Evolutionary conservation across 768 basidiomycete species (phyloP), one percentile per base, ranked within the genome.

Genomic region (Phaeolepiota aurea): DNA sequence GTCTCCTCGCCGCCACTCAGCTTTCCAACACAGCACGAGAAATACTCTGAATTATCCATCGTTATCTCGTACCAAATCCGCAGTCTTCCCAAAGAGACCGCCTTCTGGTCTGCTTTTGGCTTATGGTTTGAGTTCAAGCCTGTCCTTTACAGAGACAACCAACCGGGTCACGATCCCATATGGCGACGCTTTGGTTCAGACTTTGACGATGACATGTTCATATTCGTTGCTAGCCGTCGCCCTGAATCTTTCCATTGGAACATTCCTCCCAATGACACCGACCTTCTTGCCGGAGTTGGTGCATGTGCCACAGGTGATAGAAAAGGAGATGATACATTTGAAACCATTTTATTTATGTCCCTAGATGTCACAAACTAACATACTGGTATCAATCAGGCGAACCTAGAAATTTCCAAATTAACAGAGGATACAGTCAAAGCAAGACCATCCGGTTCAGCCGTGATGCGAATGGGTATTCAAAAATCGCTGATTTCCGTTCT

Each of bases 21-120:
- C 32, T 42, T 46, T 22, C 42, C 50, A n/a, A 20, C 39, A 7
- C 18, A 43, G 13, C 36, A 37, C 5, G 48, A 30, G 10, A 31
- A 31, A 21, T 40, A 41, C 23, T 44, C 54, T 3, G 61, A 64
- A 23, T 47, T 50, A 5, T 37, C 42, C 10, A 53, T 90, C 35
- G 56, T 84, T 20, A 75, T 90, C 22, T 82, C 87, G 0, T 91
- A 87, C 66, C 85, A 79, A 57, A 63, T 85, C 13, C 77, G 87
- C 18, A 87, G 80, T 45, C 65, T 87, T 20, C 44, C 71, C 0
- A 86, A 84, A 48, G 88, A 90, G 54, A 65, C 74, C 0, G 64
- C 76, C 0, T 91, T 90, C 57, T 90, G 87, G 87, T 64, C 69
- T 3, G 79, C 80, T 2, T 87, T 91, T 47, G 87, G 87, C 14